Base-by-base conservation (phyloP, 805 yeast species). In the Blastobotrys peoriensis region DNA sequence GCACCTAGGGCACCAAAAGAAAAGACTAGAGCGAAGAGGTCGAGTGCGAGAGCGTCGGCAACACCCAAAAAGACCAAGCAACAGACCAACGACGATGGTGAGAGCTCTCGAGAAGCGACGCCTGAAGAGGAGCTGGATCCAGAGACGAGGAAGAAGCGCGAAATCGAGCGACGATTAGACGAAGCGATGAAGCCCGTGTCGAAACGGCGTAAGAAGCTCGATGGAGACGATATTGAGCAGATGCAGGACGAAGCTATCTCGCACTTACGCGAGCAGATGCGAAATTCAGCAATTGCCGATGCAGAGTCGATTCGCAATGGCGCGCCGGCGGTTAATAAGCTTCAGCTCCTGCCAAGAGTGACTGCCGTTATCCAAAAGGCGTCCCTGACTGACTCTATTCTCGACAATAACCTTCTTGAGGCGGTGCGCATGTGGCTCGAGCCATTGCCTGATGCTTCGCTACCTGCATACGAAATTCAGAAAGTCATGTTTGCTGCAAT, bases 391-490 rank as follows among this genome's bases (percentile, higher is more conserved):
- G 96, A 91, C 60, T 83, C 95, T 22, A 86, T 93, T 47, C 73
- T 93, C 58, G 99, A 93, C 68, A 93, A 93, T 63, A 93, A 93
- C 64, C 66, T 93, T 56, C 71, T 93, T 48, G 97, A 91, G 57
- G 91, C 95, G 41, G 89, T 93, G 21, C 76, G 98, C 55, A 81
- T 87, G 62, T 93, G 99, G 99, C 73, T 93, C 46, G 99, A 93
- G 65, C 99, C 99, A 23, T 73, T 93, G 56, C 98, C 98, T 3
- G 98, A 94, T 71, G 95, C 94, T 38, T 86, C 96, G 8, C 73
- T 93, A 66, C 99, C 99, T n/a, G 89, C 96, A 1, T 93, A 84
- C 67, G 95, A 88, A 63, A 91, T 93, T 53, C 98, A 93, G 64
- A 86, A 83, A 63, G 89, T 84, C 45, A 67, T 93, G 55, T 85